Evolutionary conservation across 2,329 filamentous ascomycete genomes (phyloP).

Genomic region (Graphilbum ipis-grandicollis): DNA sequence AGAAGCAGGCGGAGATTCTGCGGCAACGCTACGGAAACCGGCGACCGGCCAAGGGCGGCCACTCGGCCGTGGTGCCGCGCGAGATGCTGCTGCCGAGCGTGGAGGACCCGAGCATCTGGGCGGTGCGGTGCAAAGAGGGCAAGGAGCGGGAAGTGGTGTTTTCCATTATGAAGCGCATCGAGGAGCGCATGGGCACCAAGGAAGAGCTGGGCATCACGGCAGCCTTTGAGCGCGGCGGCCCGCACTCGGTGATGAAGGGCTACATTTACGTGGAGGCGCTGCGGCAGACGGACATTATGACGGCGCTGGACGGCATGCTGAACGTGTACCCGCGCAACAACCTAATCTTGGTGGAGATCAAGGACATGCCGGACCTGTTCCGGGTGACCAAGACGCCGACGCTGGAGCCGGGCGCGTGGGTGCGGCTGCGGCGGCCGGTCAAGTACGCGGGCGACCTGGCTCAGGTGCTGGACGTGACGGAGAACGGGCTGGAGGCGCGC

Average conservation of each 20-base stretch:
- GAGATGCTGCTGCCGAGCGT: constrained; percentile 79
- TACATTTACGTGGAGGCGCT: constrained; percentile 91
- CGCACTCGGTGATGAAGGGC: constrained; percentile 70
- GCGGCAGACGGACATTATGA: constrained; percentile 69
- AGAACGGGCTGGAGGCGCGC: constrained; percentile 76
- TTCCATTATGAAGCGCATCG: constrained; percentile 72
- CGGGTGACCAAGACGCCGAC: constrained; percentile 74
- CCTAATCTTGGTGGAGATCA: constrained; percentile 79
- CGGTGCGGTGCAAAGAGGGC: constrained; percentile 78
- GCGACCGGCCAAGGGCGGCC: constrained; percentile 46
- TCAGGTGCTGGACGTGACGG: constrained; percentile 80
- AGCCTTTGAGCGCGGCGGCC: constrained; percentile 74
- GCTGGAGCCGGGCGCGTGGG: constrained; percentile 77
- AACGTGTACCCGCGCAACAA: constrained; percentile 82
- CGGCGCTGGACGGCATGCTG: constrained; percentile 66
- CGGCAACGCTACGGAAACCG: constrained; percentile 78
- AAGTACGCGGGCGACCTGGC: constrained; percentile 83
- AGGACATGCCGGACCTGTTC: constrained; percentile 94
- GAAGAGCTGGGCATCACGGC: constrained; percentile 73
- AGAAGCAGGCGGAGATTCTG: constrained; percentile 77
- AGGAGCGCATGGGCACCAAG: constrained; percentile 62
- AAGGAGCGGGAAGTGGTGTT: constrained; percentile 89
- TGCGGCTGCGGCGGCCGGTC: constrained; percentile 63
- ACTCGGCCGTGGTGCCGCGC: constrained; percentile 67
- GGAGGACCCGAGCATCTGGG: constrained; percentile 92